Evolutionary conservation across 2,329 filamentous ascomycete genomes (phyloP).

Genomic region (Microdochium bolleyi): DNA sequence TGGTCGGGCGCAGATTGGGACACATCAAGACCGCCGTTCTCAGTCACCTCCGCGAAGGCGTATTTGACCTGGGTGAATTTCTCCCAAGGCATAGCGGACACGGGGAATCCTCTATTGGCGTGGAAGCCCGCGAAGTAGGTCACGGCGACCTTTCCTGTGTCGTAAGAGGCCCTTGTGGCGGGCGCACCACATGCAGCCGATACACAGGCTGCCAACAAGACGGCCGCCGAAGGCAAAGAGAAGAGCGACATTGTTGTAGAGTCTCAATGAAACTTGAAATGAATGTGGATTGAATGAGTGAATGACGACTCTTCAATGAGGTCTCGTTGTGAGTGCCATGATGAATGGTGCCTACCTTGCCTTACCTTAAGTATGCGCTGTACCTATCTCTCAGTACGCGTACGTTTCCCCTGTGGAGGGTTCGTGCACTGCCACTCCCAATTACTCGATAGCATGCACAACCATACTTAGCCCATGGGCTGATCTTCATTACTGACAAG

Average conservation of each 20-base stretch:
- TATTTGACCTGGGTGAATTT: constrained; percentile 9
- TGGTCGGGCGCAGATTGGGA: constrained; percentile 3
- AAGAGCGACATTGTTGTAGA: neutral
- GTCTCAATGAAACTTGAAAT: neutral
- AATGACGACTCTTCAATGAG: neutral
- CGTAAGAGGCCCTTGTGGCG: neutral
- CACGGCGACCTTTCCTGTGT: neutral
- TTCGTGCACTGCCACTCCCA: neutral
- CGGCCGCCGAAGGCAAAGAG: neutral
- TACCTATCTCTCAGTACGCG: neutral
- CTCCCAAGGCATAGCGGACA: constrained; percentile 7
- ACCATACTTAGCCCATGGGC: neutral
- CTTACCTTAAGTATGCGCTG: neutral
- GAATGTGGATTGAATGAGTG: neutral
- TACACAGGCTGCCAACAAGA: neutral
- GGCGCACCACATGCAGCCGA: neutral
- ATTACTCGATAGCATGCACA: neutral
- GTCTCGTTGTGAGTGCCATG: neutral
- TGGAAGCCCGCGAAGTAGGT: constrained; percentile 11
- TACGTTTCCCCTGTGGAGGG: neutral
- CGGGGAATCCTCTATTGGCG: constrained; percentile 3
- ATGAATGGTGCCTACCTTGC: neutral
- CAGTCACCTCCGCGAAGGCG: constrained; percentile 7
- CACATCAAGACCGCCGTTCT: constrained; percentile 4
- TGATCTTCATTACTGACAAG: neutral